These are phyloP conservation scores for Kwoniella europaea DNA, from an alignment of 768 basidiomycete genomes.

Conservation along the genomic window DNA sequence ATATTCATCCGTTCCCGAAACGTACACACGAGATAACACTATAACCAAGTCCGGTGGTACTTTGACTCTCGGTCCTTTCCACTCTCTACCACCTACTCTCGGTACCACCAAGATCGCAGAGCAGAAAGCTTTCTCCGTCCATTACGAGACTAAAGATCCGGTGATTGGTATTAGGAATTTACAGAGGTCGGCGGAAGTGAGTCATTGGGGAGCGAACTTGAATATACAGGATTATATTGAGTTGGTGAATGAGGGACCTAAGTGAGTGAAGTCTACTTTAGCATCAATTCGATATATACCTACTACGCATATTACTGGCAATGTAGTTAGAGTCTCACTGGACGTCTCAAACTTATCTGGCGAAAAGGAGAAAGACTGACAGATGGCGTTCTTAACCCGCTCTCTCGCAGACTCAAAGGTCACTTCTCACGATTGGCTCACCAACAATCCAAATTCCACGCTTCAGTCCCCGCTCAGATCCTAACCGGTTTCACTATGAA, in stretches of 20 bases:
- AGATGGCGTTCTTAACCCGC: not conserved
- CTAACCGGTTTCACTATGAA: slow-evolving; percentile 75
- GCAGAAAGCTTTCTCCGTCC: slow-evolving; percentile 72
- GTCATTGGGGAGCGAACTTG: slow-evolving; percentile 94
- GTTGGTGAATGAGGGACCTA: slow-evolving; percentile 86
- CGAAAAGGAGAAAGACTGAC: not conserved
- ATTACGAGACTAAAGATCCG: slow-evolving; percentile 82
- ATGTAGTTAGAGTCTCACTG: no score
- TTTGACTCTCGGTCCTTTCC: slow-evolving; percentile 87
- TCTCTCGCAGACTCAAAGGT: slow-evolving; percentile 75
- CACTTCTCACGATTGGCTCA: slow-evolving; percentile 91
- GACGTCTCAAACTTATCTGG: no score
- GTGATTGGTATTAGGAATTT: slow-evolving; percentile 76
- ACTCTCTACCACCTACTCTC: slow-evolving; percentile 70
- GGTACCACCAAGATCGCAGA: slow-evolving; percentile 64
- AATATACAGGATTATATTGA: slow-evolving; percentile 88
- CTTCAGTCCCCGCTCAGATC: slow-evolving; percentile 67
- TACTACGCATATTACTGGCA: not conserved
- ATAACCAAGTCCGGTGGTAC: slow-evolving; percentile 79
- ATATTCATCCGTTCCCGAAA: slow-evolving; percentile 62
- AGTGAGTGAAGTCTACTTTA: slow-evolving; percentile 64
- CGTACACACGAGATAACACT: slow-evolving; percentile 65
- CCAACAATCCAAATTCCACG: slow-evolving; percentile 74
- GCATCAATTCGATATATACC: not conserved
- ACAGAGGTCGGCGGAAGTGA: slow-evolving; percentile 81